phyloP scores from a whole-genome alignment of 805 yeast species.

The Yarrowia hollandica region DNA sequence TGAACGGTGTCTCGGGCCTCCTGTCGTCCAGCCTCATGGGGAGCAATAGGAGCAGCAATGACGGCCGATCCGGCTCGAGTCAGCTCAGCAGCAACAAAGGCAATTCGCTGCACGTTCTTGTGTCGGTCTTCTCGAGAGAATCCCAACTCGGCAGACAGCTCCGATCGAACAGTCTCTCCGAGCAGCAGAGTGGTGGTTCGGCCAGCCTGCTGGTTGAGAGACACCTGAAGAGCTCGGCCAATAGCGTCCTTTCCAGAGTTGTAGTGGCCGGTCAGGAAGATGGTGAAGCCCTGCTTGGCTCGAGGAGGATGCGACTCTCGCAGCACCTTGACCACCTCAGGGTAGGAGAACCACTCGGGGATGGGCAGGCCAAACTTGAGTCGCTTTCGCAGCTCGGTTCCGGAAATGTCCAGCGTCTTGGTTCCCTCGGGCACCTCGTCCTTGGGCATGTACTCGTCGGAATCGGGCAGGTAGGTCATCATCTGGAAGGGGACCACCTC shows the following conservation, averaged over 20 bases:
- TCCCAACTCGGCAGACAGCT: conserved; percentile 46
- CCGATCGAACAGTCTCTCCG: conserved; percentile 47
- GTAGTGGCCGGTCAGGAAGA: conserved; percentile 62
- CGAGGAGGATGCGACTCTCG: conserved; percentile 95
- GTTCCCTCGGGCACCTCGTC: conserved; percentile 81
- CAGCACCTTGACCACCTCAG: conserved; percentile 88
- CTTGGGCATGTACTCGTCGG: conserved; percentile 91
- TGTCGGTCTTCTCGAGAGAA: conserved; percentile 45
- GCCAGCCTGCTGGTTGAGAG: conserved; percentile 86
- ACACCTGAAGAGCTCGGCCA: conserved; percentile 81
- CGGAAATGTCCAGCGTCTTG: conserved; percentile 86
- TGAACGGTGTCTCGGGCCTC: conserved; percentile 48
- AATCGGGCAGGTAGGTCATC: conserved; percentile 95
- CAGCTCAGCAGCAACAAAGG: conserved; percentile 70
- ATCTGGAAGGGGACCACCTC: conserved; percentile 94
- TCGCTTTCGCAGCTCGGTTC: conserved; percentile 89
- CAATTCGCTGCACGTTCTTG: conserved; percentile 49
- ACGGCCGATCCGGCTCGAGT: conserved; percentile 92
- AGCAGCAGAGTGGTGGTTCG: conserved; percentile 69
- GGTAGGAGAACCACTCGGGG: conserved; percentile 97
- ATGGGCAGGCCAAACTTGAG: conserved; percentile 82
- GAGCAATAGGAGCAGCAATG: conserved; percentile 61
- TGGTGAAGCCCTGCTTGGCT: conserved; percentile 81
- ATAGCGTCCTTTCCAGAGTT: conserved; percentile 63
- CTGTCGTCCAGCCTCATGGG: conserved; percentile 48